These are phyloP conservation scores for Oryza nivara DNA, from an alignment of 176 grass and related monocot genomes.

Conservation along the genomic window DNA sequence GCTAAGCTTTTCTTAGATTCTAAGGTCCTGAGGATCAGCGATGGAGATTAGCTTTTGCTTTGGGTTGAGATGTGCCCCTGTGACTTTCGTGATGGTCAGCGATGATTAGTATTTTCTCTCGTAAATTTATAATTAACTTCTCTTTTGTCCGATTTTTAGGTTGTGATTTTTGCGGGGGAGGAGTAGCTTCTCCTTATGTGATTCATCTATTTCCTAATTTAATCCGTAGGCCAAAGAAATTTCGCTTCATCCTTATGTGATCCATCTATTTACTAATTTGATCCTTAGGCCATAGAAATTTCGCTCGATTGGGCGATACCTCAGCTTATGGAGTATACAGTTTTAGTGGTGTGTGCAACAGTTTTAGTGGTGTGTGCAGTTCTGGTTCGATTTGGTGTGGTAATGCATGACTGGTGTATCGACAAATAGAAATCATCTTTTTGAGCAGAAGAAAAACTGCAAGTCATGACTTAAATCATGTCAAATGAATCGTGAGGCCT, in stretches of 20 bases:
- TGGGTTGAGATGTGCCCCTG: neutral
- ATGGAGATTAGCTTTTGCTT: neutral
- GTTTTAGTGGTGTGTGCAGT: constrained; percentile 3
- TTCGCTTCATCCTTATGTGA: neutral
- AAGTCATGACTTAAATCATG: too few species aligned
- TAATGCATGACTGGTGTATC: neutral
- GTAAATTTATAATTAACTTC: too few species aligned
- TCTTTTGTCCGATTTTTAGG: neutral
- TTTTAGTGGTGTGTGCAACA: neutral
- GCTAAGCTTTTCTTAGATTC: constrained; percentile 3
- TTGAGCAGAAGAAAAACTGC: too few species aligned
- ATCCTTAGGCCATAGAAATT: neutral
- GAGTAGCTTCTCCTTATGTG: neutral
- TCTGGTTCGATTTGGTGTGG: neutral
- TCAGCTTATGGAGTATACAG: neutral
- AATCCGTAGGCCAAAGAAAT: neutral
- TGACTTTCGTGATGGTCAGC: neutral
- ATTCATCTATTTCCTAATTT: constrained; percentile 2
- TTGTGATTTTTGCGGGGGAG: neutral
- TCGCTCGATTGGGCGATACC: neutral
- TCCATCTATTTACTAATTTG: constrained; percentile 12
- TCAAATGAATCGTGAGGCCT: too few species aligned
- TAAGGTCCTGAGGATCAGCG: neutral
- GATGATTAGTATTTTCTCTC: neutral
- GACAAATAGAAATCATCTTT: neutral